Percentiles rank a stretch among this genome's conserved stretches.
Evolutionary conservation across 2,329 filamentous ascomycete genomes (phyloP).

Genomic region (Cercospora zeae-maydis): DNA sequence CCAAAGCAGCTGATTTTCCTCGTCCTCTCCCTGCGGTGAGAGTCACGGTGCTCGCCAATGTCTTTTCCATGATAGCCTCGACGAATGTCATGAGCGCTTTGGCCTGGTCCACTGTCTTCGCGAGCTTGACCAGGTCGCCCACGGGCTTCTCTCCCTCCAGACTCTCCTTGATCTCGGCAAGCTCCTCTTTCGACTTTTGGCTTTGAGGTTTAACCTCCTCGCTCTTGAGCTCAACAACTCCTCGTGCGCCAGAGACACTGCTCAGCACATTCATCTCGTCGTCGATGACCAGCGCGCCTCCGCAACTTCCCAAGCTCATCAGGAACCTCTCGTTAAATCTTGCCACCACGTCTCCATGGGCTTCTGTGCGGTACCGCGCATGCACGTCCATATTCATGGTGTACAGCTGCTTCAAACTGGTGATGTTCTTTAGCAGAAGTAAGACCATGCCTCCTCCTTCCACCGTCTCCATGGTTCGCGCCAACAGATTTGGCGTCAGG

Average conservation of each 20-base stretch:
- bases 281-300: conserved; percentile 91
- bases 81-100: conserved; percentile 96
- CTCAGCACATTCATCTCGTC: conserved; percentile 97
- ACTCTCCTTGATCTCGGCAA: conserved; percentile 83
- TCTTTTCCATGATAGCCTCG: conserved; percentile 95
- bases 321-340: conserved; percentile 98
- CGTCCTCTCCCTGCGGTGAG: conserved; percentile 90
- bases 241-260: conserved; percentile 84
- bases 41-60: conserved; percentile 85
- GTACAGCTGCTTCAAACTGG: conserved; percentile 93
- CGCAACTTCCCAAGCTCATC: conserved; percentile 88
- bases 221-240: conserved; percentile 70
- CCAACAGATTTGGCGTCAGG: conserved; percentile 92
- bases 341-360: conserved; percentile 89
- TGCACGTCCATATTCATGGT: conserved; percentile 97
- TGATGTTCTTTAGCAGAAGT: conserved; percentile 91
- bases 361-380: conserved; percentile 91
- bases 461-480: conserved; percentile 93
- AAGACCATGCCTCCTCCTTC: conserved; percentile 92
- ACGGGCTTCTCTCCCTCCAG: conserved; percentile 82
- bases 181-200: conserved; percentile 66
- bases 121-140: conserved; percentile 76
- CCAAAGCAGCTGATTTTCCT: conserved; percentile 93
- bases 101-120: conserved; percentile 89
- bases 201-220: conserved; percentile 68